These are phyloP conservation scores for Epichloe amarillans DNA, from an alignment of 2,329 filamentous ascomycete genomes.

Conservation along the genomic window DNA sequence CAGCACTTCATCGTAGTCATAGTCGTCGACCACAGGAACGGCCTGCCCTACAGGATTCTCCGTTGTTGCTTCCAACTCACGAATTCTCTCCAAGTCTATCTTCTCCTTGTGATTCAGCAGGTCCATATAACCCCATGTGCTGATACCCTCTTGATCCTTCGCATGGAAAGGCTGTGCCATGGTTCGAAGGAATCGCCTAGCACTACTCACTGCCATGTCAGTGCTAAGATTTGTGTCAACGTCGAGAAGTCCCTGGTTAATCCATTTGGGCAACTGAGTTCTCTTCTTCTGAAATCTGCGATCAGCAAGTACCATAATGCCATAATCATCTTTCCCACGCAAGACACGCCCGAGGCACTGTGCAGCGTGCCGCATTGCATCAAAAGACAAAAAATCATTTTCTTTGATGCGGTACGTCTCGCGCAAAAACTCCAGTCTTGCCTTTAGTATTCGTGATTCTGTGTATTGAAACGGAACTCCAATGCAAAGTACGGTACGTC, in stretches of 20 bases:
- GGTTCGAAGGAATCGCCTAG: conserved; percentile 75
- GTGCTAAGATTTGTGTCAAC: conserved; percentile 83
- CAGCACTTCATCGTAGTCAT: conserved; percentile 38
- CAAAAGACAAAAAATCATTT: conserved; percentile 96
- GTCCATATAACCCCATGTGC: conserved; percentile 77
- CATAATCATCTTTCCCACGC: conserved; percentile 94
- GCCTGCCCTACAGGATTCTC: conserved; percentile 13
- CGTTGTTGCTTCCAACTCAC: conserved; percentile 39
- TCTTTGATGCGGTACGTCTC: conserved; percentile 95
- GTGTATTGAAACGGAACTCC: conserved; percentile 98
- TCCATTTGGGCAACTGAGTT: conserved; percentile 89
- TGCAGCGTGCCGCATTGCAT: conserved; percentile 97
- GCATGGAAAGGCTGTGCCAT: conserved; percentile 86
- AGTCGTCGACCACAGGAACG: conserved; percentile 22
- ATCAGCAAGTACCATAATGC: conserved; percentile 98
- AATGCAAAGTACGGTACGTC: conserved; percentile 87
- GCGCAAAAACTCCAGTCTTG: conserved; percentile 84
- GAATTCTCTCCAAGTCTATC: conserved; percentile 53
- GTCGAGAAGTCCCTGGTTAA: conserved; percentile 74
- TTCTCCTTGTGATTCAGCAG: conserved; percentile 67
- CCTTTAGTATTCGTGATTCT: conserved; percentile 91
- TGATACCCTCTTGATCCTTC: conserved; percentile 80
- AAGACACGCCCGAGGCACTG: conserved; percentile 92
- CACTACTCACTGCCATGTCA: conserved; percentile 83
- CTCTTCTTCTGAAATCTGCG: conserved; percentile 87